Evolutionary conservation across 2,329 filamentous ascomycete species (phyloP).

Genomic region (Diplodia mutila): DNA sequence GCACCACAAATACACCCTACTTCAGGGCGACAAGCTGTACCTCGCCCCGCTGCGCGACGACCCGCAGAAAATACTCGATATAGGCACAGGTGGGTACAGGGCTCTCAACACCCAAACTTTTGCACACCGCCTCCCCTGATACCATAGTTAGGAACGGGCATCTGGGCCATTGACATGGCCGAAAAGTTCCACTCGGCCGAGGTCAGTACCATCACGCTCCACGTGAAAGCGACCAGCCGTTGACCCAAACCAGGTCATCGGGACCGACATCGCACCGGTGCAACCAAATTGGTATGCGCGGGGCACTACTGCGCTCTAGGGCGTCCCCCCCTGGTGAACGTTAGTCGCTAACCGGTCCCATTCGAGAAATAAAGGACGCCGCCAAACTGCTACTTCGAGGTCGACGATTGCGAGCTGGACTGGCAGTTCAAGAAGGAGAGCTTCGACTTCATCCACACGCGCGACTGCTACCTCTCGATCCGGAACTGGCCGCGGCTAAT

Average conservation of each 20-base stretch:
- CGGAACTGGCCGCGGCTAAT: conserved; percentile 18
- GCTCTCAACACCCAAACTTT: neutral
- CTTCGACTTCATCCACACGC: conserved; percentile 50
- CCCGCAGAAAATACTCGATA: conserved; percentile 24
- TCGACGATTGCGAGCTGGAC: conserved; percentile 50
- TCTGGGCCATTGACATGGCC: conserved; percentile 28
- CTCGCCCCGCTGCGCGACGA: conserved; percentile 37
- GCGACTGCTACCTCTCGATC: conserved; percentile 23
- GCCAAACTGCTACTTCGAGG: conserved; percentile 52
- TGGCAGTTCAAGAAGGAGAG: conserved; percentile 41
- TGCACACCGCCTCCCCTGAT: neutral
- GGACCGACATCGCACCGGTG: conserved; percentile 36
- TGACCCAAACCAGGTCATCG: conserved; percentile 11
- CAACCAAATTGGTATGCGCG: conserved; percentile 19
- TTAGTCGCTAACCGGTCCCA: neutral
- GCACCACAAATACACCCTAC: conserved; percentile 46
- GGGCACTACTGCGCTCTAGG: too few species aligned
- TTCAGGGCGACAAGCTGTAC: conserved; percentile 41
- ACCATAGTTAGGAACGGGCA: conserved; percentile 8
- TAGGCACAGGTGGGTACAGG: conserved; percentile 26
- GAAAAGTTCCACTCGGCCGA: conserved; percentile 24
- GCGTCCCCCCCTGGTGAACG: too few species aligned
- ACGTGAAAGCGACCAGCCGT: neutral
- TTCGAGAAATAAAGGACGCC: conserved; percentile 44
- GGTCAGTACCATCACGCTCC: neutral